Base-by-base conservation (phyloP, 2,329 filamentous ascomycete species). In the Falciphora oryzae region DNA sequence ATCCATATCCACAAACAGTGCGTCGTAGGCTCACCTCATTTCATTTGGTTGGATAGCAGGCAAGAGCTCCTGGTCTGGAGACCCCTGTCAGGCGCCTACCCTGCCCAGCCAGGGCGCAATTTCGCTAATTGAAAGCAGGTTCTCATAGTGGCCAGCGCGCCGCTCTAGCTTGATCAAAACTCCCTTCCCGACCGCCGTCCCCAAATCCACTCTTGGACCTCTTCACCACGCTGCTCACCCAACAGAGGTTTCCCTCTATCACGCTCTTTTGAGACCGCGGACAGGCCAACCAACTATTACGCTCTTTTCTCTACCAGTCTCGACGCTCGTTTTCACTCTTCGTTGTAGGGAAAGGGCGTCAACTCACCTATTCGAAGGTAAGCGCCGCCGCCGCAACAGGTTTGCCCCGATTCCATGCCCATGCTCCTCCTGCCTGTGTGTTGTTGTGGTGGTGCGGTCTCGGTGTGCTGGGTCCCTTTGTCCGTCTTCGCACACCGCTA, bases 231-330 rank as follows among this genome's bases (percentile, higher is more conserved):
- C 44, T 53, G 44, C 44, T 53, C 44, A 53, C 44, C 44, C 44
- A 53, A 53, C 44, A 53, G 44, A 53, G 44, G 44, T 53, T 25
- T 53, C 44, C 44, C 44, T 53, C 44, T 53, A 53, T 53, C 44
- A 53, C 44, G 44, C 44, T 53, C 44, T 53, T 53, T 53, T 53
- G 44, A 53, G 44, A 53, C 44, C 22, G 44, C 44, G 44, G 44
- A 53, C 44, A 53, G 44, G 44, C 22, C 44, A 53, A n/a, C 44
- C 44, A 53, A 53, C 44, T 53, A 53, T 53, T 53, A 53, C 44
- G 44, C 44, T 53, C 44, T 53, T 53, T 53, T 53, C 44, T 25
- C n/a, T 25, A 53, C 18, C 44, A 53, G 44, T 53, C 22, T 53
- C 44, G 44, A 53, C 44, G 44, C 22, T 53, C 44, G 44, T 25